Evolutionary conservation across 2,329 filamentous ascomycete genomes (phyloP).

Genomic region (Atkinsonella hypoxylon): DNA sequence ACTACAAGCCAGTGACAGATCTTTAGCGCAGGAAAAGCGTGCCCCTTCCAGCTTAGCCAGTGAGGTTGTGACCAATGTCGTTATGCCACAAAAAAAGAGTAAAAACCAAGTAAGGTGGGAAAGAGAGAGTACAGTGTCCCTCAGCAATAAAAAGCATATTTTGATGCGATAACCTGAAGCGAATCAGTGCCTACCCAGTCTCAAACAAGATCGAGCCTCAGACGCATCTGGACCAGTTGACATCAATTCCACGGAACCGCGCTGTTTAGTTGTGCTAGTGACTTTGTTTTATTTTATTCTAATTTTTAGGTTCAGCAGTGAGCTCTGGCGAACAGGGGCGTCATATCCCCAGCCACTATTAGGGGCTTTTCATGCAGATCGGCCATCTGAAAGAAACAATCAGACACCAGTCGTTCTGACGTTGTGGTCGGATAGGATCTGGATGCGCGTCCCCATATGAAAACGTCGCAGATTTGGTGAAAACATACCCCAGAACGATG

Average conservation of each 20-base stretch:
- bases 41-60: background rate
- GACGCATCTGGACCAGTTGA: slow-evolving; percentile 1
- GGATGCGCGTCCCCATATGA: background rate
- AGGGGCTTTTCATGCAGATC: background rate
- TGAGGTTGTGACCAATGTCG: background rate
- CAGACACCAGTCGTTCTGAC: background rate
- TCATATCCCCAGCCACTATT: too few relatives aligned
- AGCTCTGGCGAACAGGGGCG: too few relatives aligned
- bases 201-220: background rate
- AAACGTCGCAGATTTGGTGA: too few relatives aligned
- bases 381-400: too few relatives aligned
- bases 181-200: background rate
- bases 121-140: background rate
- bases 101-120: background rate
- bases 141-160: background rate
- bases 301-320: too few relatives aligned
- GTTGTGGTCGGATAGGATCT: background rate
- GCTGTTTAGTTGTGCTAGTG: background rate
- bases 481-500: background rate
- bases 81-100: background rate
- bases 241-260: slow-evolving; percentile 5
- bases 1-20: too few relatives aligned
- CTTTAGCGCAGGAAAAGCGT: background rate
- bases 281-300: too few relatives aligned
- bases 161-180: background rate